A percentile compares a stretch with the other conserved stretches of the same genome.
These are phyloP conservation scores for Nicotiana benthamiana DNA, from an alignment of 257 asterid genomes.

Conservation along the genomic window DNA sequence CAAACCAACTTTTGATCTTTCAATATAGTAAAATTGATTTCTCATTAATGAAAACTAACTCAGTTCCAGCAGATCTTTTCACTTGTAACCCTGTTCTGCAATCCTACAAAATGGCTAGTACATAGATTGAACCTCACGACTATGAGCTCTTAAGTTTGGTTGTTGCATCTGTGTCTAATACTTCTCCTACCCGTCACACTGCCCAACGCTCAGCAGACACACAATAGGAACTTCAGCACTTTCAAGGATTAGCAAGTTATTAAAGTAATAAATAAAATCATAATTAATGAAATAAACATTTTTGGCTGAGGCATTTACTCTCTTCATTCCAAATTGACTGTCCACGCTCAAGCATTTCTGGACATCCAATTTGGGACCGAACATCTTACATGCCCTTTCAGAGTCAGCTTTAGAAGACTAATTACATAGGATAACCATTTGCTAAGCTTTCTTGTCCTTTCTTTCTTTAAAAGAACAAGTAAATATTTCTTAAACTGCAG, in stretches of 20 bases:
- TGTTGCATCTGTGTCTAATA: background rate
- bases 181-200: background rate
- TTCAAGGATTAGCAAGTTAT: background rate
- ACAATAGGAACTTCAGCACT: background rate
- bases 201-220: background rate
- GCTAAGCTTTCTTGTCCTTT: background rate
- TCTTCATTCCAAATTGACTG: background rate
- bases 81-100: background rate
- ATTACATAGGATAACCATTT: background rate
- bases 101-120: background rate
- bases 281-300: background rate
- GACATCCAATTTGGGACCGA: background rate
- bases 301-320: background rate
- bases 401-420: background rate
- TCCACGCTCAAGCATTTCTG: background rate
- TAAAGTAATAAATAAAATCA: background rate
- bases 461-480: background rate
- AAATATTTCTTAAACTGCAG: background rate
- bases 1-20: background rate
- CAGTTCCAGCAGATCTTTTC: background rate
- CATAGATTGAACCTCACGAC: background rate
- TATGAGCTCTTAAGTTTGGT: background rate
- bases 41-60: background rate
- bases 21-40: background rate
- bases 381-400: background rate